Percentiles rank a stretch among this genome's conserved stretches.
Evolutionary conservation across 179 eudicot genomes (phyloP).

Genomic region (Drosera spatulata): DNA sequence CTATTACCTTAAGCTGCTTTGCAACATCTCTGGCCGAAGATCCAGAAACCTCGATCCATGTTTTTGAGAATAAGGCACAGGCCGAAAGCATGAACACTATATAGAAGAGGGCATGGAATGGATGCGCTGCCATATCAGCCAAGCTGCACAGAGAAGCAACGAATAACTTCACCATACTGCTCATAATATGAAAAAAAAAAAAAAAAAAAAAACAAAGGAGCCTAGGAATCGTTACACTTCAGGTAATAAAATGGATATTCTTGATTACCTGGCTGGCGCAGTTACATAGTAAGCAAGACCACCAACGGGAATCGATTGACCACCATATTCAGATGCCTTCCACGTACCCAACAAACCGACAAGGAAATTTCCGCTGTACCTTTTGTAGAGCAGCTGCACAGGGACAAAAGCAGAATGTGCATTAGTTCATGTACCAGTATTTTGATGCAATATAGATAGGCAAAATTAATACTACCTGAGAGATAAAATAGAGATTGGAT

Average conservation of each 20-base stretch:
- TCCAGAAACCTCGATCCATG: constrained; percentile 89
- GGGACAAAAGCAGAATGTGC: background rate
- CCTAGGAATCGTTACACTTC: background rate
- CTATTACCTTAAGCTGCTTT: constrained; percentile 63
- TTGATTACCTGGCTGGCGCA: constrained; percentile 62
- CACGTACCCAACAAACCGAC: constrained; percentile 72
- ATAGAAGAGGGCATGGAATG: constrained; percentile 77
- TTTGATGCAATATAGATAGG: background rate
- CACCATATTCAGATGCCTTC: constrained; percentile 60
- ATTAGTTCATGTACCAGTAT: background rate
- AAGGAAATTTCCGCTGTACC: constrained; percentile 57
- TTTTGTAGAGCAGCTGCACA: constrained; percentile 60
- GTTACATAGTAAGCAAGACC: constrained; percentile 83
- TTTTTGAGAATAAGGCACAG: constrained; percentile 72
- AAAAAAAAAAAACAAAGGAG: no score
- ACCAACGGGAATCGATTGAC: constrained; percentile 37
- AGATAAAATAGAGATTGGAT: constrained; percentile 73
- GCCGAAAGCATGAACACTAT: constrained; percentile 19
- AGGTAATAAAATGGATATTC: background rate
- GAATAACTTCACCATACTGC: background rate
- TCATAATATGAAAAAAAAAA: background rate
- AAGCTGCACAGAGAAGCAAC: constrained; percentile 33
- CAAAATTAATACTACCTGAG: constrained; percentile 37
- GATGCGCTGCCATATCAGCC: constrained; percentile 76
- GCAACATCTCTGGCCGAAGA: constrained; percentile 82